These are phyloP conservation scores for Collybia mongolica DNA, from an alignment of 768 basidiomycete species.

Conservation along the genomic window DNA sequence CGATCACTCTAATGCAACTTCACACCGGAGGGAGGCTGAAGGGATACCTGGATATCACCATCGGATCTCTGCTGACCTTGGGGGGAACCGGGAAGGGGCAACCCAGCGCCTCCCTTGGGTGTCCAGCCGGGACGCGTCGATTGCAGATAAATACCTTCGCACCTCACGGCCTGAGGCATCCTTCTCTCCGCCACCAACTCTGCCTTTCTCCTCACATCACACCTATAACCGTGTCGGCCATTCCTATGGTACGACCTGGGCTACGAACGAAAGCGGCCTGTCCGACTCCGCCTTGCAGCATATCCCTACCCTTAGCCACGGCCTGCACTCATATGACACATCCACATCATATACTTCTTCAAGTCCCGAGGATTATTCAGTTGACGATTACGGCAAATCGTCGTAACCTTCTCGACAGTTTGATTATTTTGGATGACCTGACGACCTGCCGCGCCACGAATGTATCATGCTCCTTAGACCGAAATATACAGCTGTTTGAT, in stretches of 20 bases:
- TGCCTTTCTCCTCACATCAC: slow-evolving; percentile 32
- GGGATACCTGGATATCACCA: slow-evolving; percentile 20
- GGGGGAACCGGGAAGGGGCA: slow-evolving; percentile 26
- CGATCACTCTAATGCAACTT: slow-evolving; percentile 20
- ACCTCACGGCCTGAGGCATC: slow-evolving; percentile 25
- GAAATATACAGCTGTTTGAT: no score
- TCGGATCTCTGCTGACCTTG: slow-evolving; percentile 24
- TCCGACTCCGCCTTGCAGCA: slow-evolving; percentile 26
- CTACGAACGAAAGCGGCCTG: slow-evolving; percentile 27
- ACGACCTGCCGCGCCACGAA: not conserved
- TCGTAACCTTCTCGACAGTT: not conserved
- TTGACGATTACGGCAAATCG: slow-evolving; percentile 33
- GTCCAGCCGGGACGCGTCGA: slow-evolving; percentile 27
- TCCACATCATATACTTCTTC: slow-evolving; percentile 30
- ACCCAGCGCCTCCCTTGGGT: slow-evolving; percentile 39
- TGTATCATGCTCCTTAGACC: no score
- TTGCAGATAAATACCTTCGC: slow-evolving; percentile 31
- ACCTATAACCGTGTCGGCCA: slow-evolving; percentile 34
- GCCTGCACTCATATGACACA: slow-evolving; percentile 1
- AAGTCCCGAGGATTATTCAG: slow-evolving; percentile 42
- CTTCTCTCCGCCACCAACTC: slow-evolving; percentile 33
- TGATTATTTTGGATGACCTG: slow-evolving; percentile 4
- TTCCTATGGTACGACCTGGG: slow-evolving; percentile 42
- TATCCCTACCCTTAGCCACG: slow-evolving; percentile 10
- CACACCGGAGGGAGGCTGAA: slow-evolving; percentile 32